Evolutionary conservation across 257 asterid genomes (phyloP).

Genomic region (Leonotis leonurus): DNA sequence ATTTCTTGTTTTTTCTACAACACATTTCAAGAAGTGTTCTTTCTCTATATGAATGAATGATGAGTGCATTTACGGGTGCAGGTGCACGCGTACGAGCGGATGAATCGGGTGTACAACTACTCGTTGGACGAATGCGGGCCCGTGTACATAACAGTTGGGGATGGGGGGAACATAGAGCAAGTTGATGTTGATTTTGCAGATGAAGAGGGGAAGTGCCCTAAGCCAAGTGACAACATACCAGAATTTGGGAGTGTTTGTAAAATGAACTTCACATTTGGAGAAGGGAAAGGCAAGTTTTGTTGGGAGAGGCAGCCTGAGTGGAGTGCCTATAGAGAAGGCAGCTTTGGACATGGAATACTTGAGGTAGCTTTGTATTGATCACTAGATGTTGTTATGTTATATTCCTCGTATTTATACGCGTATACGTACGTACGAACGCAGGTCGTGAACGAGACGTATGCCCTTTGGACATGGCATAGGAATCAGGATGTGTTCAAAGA

Average conservation of each 20-base stretch:
- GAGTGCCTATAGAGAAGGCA: conserved; percentile 94
- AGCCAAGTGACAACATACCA: conserved; percentile 44
- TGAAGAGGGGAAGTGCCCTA: conserved; percentile 73
- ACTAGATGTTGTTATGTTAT: background rate
- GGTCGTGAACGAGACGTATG: conserved; percentile 70
- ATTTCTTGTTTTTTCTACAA: too few species aligned
- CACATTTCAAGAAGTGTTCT: too few species aligned
- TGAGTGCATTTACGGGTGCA: too few species aligned
- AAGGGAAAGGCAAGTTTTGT: conserved; percentile 69
- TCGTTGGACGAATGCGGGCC: conserved; percentile 72
- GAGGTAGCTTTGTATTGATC: conserved; percentile 47
- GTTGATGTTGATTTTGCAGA: conserved; percentile 78
- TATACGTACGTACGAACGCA: conserved; percentile 17
- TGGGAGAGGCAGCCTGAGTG: conserved; percentile 93
- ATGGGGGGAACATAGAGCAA: conserved; percentile 88
- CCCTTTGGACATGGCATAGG: conserved; percentile 96
- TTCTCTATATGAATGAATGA: background rate
- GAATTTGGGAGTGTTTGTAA: conserved; percentile 68
- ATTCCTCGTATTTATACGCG: background rate
- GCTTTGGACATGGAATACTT: conserved; percentile 95
- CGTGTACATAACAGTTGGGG: conserved; percentile 71
- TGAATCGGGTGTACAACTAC: conserved; percentile 74
- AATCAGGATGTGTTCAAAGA: conserved; percentile 62
- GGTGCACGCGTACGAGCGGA: conserved; percentile 91
- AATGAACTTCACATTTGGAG: conserved; percentile 62